Conservation (phyloP, 805 yeast genomes). For the Saccharomycopsis olivae region DNA sequence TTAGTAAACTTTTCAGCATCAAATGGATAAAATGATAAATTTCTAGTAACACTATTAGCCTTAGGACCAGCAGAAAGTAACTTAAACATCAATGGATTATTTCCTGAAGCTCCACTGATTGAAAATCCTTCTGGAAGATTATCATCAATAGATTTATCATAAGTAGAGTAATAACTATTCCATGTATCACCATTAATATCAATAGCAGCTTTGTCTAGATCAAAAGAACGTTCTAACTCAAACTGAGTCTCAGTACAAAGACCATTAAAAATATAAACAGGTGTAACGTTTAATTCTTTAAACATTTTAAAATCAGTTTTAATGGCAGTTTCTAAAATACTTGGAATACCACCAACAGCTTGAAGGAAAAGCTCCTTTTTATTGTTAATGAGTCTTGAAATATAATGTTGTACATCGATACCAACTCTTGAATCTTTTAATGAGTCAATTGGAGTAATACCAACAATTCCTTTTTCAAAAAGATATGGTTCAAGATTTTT, state of each 20-base stretch:
- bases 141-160: constrained; percentile 1
- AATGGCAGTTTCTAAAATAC: constrained; percentile 43
- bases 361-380: constrained; percentile 50
- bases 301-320: constrained; percentile 55
- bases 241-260: constrained; percentile 31
- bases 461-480: constrained; percentile 11
- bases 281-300: constrained; percentile 53
- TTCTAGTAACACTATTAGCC: constrained; percentile 27
- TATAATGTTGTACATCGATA: constrained; percentile 33
- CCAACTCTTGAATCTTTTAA: constrained; percentile 26
- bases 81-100: no score
- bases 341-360: constrained; percentile 77
- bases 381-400: constrained; percentile 47
- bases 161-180: constrained; percentile 29
- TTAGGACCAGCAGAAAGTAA: no score
- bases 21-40: constrained; percentile 38
- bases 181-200: constrained; percentile 32
- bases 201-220: not conserved
- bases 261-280: constrained; percentile 73
- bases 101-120: no score
- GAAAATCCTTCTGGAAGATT: no score
- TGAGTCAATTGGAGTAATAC: constrained; percentile 6
- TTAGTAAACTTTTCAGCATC: constrained; percentile 47
- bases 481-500: constrained; percentile 13
- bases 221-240: constrained; percentile 19